Evolutionary conservation across 768 basidiomycete genomes (phyloP).

Genomic region (Omphalotus guepiniiformis): DNA sequence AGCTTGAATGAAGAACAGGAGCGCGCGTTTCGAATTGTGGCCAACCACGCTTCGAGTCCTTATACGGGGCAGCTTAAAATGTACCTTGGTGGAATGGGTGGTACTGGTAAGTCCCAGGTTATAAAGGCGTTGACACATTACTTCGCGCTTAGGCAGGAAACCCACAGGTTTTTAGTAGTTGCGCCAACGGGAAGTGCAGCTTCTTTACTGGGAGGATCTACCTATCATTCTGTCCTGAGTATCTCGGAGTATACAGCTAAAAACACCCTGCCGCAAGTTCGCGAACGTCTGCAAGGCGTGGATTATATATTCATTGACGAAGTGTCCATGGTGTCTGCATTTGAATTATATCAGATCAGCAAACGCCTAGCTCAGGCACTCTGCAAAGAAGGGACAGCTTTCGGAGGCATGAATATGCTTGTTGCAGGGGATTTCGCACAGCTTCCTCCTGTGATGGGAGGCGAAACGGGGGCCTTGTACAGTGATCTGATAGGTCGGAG

Average conservation of each 20-base stretch:
- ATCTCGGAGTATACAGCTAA: neutral
- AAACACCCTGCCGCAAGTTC: neutral
- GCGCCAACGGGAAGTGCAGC: constrained; percentile 18
- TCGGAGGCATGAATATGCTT: constrained; percentile 33
- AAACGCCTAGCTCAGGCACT: constrained; percentile 19
- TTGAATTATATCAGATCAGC: constrained; percentile 27
- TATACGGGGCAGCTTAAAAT: constrained; percentile 9
- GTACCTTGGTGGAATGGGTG: constrained; percentile 25
- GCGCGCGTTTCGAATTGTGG: constrained; percentile 13
- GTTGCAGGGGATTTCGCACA: constrained; percentile 38
- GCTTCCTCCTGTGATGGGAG: constrained; percentile 20
- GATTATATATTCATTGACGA: constrained; percentile 35
- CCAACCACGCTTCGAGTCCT: constrained; percentile 4
- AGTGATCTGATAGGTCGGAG: constrained; percentile 1
- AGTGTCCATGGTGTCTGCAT: constrained; percentile 35
- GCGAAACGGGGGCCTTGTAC: constrained; percentile 9
- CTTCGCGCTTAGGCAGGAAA: constrained; percentile 19
- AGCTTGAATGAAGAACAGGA: constrained; percentile 12
- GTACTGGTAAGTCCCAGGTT: constrained; percentile 28
- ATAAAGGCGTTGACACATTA: constrained; percentile 20
- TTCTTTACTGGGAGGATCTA: constrained; percentile 12
- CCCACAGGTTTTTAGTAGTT: constrained; percentile 18
- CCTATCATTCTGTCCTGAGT: constrained; percentile 14
- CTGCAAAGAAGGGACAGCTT: constrained; percentile 16
- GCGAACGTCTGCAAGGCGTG: constrained; percentile 9